Base-by-base conservation (phyloP, 2,329 filamentous ascomycete genomes). In the Apiospora saccharicola region DNA sequence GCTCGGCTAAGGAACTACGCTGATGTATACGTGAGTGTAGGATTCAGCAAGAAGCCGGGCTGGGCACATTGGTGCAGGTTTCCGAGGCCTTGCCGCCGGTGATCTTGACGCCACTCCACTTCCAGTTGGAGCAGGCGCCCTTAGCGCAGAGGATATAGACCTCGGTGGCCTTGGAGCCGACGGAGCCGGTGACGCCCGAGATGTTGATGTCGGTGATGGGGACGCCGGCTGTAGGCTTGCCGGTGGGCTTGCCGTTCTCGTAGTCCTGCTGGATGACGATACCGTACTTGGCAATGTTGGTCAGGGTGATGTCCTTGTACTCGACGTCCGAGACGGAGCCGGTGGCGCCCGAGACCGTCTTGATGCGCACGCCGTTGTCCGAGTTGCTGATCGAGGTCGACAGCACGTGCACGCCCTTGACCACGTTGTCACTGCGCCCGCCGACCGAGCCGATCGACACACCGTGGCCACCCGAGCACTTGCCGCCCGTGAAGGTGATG, bases 401-500 rank as follows among this genome's bases (percentile, higher is more conserved):
- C 46, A 83, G 78, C 75, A 91, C 87, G 34, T 81, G 82, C n/a
- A 91, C 84, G 70, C 83, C 85, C 37, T 84, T 78, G 70, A 91
- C 89, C 10, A 76, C 80, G 82, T 91, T 91, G 81, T 90, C 81
- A 70, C 76, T 78, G 68, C 88, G 87, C 19, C 87, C 87, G 57
- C 89, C 88, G n/a, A 90, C 86, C 7, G 86, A 89, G 69, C 89
- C 88, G 75, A 91, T 89, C 71, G 86, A 88, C 24, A 91, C 81
- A 70, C 89, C 89, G 77, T 89, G 88, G n/a, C 87, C 86, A 30
- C 86, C 86, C 2, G 82, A 82, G 79, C 87, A 89, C 24, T 82
- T 81, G 30, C 83, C 82, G 53, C 82, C 81, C 4, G 80, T 80
- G 76, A 87, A 83, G 19, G 78, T 76, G 72, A 83, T 83, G 74